Evolutionary conservation across 345 rosid species (phyloP).

Genomic region (Heritiera littoralis): DNA sequence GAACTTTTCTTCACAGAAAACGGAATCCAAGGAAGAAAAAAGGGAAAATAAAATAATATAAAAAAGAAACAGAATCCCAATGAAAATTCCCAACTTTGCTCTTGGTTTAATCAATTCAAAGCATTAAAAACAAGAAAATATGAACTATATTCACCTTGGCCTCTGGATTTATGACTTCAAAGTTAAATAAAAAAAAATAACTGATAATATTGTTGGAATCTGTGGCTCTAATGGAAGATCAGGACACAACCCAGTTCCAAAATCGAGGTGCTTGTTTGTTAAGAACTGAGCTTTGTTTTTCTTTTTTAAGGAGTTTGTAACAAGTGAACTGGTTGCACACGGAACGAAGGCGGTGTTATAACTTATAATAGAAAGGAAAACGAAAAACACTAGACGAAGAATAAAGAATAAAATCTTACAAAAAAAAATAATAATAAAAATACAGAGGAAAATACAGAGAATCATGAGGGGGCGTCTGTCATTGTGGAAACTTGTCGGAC

Average conservation of each 20-base stretch:
- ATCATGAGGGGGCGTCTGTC: neutral
- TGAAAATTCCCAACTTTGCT: conserved; percentile 26
- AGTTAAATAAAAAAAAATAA: conserved; percentile 21
- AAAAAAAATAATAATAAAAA: neutral
- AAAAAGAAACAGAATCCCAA: conserved; percentile 23
- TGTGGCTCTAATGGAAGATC: conserved; percentile 44
- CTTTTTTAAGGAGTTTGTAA: neutral
- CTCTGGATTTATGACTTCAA: conserved; percentile 25
- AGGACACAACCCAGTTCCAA: conserved; percentile 28
- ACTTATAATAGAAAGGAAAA: neutral
- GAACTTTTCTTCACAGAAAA: conserved; percentile 33
- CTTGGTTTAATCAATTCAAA: conserved; percentile 18
- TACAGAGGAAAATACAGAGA: neutral
- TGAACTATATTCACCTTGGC: conserved; percentile 20
- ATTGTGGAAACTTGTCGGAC: conserved; percentile 10
- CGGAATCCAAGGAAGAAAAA: conserved; percentile 37
- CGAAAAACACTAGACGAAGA: neutral
- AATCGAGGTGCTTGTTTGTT: conserved; percentile 23
- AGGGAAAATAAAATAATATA: conserved; percentile 17
- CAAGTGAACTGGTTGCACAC: conserved; percentile 20
- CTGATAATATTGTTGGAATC: neutral
- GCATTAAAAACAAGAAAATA: conserved; percentile 8
- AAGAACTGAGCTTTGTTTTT: neutral
- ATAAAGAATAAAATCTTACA: neutral
- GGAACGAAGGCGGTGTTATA: neutral